A percentile compares a stretch with the other conserved stretches of the same genome.
phyloP scores from a whole-genome alignment of 345 rosid species.

The Ricinus communis region DNA sequence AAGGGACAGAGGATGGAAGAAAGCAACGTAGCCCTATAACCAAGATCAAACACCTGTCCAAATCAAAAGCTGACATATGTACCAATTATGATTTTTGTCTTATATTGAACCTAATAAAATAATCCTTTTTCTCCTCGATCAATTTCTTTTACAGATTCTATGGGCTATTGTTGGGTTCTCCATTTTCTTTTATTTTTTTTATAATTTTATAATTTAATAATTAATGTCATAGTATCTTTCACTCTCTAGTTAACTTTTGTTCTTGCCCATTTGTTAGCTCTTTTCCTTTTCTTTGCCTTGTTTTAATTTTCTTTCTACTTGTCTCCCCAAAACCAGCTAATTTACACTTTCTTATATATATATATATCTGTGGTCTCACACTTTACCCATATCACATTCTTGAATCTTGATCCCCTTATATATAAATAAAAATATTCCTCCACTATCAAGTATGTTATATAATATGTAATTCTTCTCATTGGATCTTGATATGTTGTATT shows the following conservation, averaged over 20 bases:
- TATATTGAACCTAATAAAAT: background rate
- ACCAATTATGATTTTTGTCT: slow-evolving; percentile 34
- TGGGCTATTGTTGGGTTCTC: background rate
- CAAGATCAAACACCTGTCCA: slow-evolving; percentile 40
- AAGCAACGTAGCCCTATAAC: background rate
- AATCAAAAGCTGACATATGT: slow-evolving; percentile 31
- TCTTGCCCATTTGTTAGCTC: background rate
- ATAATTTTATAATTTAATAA: no score
- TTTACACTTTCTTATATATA: background rate
- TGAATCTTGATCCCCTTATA: slow-evolving; percentile 12
- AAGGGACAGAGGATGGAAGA: background rate
- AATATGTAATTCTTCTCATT: background rate
- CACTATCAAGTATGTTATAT: background rate
- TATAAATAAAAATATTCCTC: slow-evolving; percentile 21
- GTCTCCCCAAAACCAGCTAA: slow-evolving; percentile 24
- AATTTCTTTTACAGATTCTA: background rate
- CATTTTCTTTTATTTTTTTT: background rate
- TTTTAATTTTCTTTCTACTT: slow-evolving; percentile 5
- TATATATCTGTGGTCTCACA: background rate
- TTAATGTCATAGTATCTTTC: no score
- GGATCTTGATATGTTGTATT: background rate
- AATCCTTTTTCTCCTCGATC: background rate
- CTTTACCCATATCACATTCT: slow-evolving; percentile 4
- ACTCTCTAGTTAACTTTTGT: no score
- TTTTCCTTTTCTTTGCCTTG: background rate